These are phyloP conservation scores for Medicago lupulina DNA, from an alignment of 306 rosid species.

Conservation along the genomic window DNA sequence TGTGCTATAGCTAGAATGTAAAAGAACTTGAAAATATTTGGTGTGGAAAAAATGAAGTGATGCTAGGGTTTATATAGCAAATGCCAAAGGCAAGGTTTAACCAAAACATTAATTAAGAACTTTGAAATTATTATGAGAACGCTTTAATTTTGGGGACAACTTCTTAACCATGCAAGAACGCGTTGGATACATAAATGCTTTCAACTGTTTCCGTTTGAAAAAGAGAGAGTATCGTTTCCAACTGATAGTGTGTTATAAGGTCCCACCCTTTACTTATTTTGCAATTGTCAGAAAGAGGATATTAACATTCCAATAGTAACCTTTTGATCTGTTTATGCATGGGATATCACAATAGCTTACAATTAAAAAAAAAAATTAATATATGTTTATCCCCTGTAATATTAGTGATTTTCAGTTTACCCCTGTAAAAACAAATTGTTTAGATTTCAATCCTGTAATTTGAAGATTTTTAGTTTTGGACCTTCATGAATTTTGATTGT, in stretches of 20 bases:
- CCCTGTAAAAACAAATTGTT: too few relatives aligned
- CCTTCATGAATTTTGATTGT: too few relatives aligned
- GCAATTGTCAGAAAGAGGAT: conserved; percentile 7
- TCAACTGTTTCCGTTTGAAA: conserved; percentile 56
- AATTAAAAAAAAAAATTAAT: too few relatives aligned
- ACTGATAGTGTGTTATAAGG: conserved; percentile 26
- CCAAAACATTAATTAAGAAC: background rate
- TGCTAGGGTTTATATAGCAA: conserved; percentile 52
- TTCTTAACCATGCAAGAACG: conserved; percentile 53
- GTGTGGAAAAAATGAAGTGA: conserved; percentile 10
- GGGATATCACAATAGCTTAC: background rate
- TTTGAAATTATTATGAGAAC: conserved; percentile 38
- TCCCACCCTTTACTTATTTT: conserved; percentile 30
- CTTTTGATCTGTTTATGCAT: conserved; percentile 39
- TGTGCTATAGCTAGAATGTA: background rate
- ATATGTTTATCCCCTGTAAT: too few relatives aligned
- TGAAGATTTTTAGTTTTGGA: too few relatives aligned
- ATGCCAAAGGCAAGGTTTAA: conserved; percentile 4
- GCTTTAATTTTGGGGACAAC: conserved; percentile 50
- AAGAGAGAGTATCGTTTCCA: conserved; percentile 29
- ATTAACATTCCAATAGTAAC: conserved; percentile 19
- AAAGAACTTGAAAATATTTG: background rate
- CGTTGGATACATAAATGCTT: conserved; percentile 57
- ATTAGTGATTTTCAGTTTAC: too few relatives aligned
- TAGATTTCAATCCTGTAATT: too few relatives aligned